A percentile compares a stretch with the other conserved stretches of the same genome.
phyloP scores from a whole-genome alignment of 768 basidiomycete genomes.

The Boletus pseudopeckii region DNA sequence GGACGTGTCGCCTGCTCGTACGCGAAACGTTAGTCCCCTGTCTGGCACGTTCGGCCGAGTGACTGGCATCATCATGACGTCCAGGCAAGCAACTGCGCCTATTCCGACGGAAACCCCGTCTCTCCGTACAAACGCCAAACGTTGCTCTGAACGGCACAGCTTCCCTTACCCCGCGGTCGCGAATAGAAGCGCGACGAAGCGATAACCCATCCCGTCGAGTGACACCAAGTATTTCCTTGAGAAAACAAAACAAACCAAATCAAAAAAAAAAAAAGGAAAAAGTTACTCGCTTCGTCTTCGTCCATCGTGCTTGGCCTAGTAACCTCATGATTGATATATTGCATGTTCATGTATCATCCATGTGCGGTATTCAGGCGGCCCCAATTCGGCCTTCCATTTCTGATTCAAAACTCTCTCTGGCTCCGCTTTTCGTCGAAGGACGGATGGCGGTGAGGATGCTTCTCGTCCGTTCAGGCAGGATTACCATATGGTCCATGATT shows the following conservation, averaged over 20 bases:
- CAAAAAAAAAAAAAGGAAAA: background rate
- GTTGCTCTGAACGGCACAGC: background rate
- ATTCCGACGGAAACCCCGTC: too few relatives aligned
- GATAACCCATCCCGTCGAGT: background rate
- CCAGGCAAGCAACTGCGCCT: too few relatives aligned
- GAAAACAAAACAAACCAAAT: background rate
- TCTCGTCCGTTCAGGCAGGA: background rate
- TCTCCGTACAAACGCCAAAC: background rate
- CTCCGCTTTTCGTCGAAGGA: slow-evolving; percentile 12
- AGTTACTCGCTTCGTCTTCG: background rate
- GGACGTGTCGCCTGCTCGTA: too few relatives aligned
- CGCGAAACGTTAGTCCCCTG: too few relatives aligned
- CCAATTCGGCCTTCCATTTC: slow-evolving; percentile 1
- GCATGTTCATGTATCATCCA: background rate
- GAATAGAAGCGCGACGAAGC: slow-evolving; percentile 1
- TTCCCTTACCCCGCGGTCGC: background rate
- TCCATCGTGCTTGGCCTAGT: too few relatives aligned
- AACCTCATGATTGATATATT: background rate
- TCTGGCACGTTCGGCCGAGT: too few relatives aligned
- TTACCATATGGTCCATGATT: background rate
- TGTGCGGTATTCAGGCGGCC: slow-evolving; percentile 8
- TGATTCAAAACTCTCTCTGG: background rate
- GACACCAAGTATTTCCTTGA: background rate
- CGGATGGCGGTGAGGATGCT: background rate
- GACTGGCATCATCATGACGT: background rate